Base-by-base conservation (phyloP, 1,284 basidiomycete species). In the Boletus smithii region DNA sequence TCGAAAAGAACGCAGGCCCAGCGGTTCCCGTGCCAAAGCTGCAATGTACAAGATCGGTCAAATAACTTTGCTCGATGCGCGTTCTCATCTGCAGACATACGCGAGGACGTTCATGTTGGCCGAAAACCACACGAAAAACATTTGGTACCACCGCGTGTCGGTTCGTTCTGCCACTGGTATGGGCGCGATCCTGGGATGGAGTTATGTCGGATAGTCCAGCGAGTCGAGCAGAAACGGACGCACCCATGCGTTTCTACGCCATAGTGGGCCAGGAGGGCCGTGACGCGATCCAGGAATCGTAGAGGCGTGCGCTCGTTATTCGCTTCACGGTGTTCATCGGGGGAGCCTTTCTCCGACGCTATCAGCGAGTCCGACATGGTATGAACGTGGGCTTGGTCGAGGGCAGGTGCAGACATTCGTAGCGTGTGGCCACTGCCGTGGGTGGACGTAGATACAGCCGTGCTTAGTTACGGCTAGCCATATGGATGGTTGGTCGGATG, bases 81-180 rank as follows among this genome's bases (percentile, higher is more conserved):
- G 24, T 6, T 14, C 11, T 5, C 6, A 24, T 8, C 7, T n/a
- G 16, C 8, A 16, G 5, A 37, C 73, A 38, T 67, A 81, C 66
- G 72, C 70, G 24, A 81, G 66, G 48, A 85, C 71, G 53, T 83
- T 83, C 61, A 80, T 71, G 51, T 82, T 83, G 40, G 73, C 72
- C 7, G 80, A 78, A 55, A 84, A 79, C 82, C 82, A 84, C 16
- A 82, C 71, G 53, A 81, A 80, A 63, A 83, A 84, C 66, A 83
- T 70, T 55, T 84, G 81, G 54, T 80, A 78, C 49, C 79, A 72
- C 9, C 79, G 72, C 5, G 65, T 70, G 41, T 85, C 80, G 11
- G 69, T 68, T 24, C 81, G 67, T 44, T 75, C 63, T 41, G 73
- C 71, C 0, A 53, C 51, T 4, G 75, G 67, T 5, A 77, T 70